Base-by-base conservation (phyloP, 2,329 filamentous ascomycete species). In the Pestalotiopsis sp. region DNA sequence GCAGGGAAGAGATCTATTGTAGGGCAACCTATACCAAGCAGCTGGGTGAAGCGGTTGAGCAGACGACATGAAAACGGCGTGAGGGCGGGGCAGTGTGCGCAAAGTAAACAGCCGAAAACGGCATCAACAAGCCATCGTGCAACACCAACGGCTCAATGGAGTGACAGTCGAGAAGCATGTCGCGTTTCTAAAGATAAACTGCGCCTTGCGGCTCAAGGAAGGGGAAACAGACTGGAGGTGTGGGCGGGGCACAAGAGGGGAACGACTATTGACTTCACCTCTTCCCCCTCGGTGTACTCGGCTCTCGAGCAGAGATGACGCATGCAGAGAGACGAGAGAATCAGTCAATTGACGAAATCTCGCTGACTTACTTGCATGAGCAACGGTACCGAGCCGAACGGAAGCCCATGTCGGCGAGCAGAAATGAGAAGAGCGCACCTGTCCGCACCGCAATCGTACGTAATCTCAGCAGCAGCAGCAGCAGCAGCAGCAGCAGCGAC, bases 141-240 rank as follows among this genome's bases (percentile, higher is more conserved):
- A 13, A 45, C 31, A 17, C 41, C 41, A 45, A 17, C 41, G 12
- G 6, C 7, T 56, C 41, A 17, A 52, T 14, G 25, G 38, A 66
- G 27, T 20, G n/a, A 13, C n/a, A 17, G 23, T 66, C 64, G 56
- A 66, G 64, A 66, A 66, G 52, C 27, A 66, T 60, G 64, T 59
- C 60, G 45, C 64, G 25, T 20, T 66, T 66, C 64, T 66, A 60
- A 60, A 66, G 64, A 66, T 57, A 66, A 17, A n/a, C 63, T 45
- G 39, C 49, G 27, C 52, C 63, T 31, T 66, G 63, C 41, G 63
- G 41, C 63, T 66, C 63, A 56, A 66, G 31, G 60, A 66, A 57
- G 49, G 23, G 63, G 4, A 65, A 13, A 14, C 13, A 25, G 27
- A 39, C 17, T 45, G 9, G 45, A 52, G 45, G 45, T 52, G 45